Evolutionary conservation across 2,329 filamentous ascomycete genomes (phyloP), one percentile per base, ranked within the genome.

Genomic region (Ceratocystis papillata): DNA sequence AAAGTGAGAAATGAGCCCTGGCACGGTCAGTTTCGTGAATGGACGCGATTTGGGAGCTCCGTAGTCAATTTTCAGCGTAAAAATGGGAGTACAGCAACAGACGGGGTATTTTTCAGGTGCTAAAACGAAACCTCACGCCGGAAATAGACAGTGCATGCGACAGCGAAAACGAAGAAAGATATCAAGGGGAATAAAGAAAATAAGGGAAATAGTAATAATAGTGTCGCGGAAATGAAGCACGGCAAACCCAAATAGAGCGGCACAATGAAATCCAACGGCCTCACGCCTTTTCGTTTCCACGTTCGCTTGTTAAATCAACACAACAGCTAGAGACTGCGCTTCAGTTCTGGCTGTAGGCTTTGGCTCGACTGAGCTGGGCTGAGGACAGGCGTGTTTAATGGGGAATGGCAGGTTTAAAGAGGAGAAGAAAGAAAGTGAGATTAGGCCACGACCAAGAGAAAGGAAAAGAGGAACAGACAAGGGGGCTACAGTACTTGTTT

Each of bases 91-190:
- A 7, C 3, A 30, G 55, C 12, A 33, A 33, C n/a, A 10, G 48
- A 22, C 5, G 46, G 46, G 46, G n/a, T 8, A 22, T 4, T 59
- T 33, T 59, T 59, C 55, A 59, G 55, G 15, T 59, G 25, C 28
- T 37, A 59, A 37, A 20, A 30, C 55, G n/a, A 37, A 59, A 59
- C 20, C 25, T 28, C 17, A 59, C 7, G 71, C 65, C 67, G 62
- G 64, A 62, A 67, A 61, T 63, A 63, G 68, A 63, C 65, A 68
- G 68, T 64, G 64, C 67, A 64, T 68, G 65, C 65, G 69, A 70
- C 62, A 67, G 67, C 57, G 67, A 70, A 30, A 62, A 46, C 44
- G 45, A 17, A 17, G 44, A 25, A 33, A 30, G 53, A 22, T n/a
- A 61, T 28, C 33, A 37, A 61, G 15, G 8, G 8, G 37, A 61